Percentiles rank a stretch among this genome's conserved stretches.
phyloP scores from a whole-genome alignment of 2,329 filamentous ascomycete species.

The Colletotrichum somersetense region DNA sequence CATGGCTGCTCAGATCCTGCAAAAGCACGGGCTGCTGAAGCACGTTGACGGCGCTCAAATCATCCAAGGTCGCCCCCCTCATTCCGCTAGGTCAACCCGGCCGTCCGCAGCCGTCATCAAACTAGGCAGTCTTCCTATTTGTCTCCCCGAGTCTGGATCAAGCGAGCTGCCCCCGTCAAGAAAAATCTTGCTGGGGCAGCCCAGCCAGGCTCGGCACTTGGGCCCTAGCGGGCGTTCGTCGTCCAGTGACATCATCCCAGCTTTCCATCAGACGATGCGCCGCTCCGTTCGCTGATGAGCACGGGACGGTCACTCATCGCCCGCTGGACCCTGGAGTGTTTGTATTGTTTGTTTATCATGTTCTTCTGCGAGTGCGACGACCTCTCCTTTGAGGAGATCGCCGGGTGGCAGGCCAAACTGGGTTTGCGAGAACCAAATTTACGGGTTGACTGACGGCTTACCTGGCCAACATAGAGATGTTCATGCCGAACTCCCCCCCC shows the following conservation, averaged over 20 bases:
- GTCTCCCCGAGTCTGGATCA: slow-evolving; percentile 29
- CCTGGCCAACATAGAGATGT: slow-evolving; percentile 8
- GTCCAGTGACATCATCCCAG: slow-evolving; percentile 33
- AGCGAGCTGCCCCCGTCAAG: slow-evolving; percentile 32
- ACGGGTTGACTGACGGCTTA: neutral
- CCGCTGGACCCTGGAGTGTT: neutral
- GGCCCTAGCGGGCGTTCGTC: slow-evolving; percentile 15
- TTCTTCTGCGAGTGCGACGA: neutral
- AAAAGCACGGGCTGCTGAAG: slow-evolving; percentile 10
- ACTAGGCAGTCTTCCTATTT: slow-evolving; percentile 6
- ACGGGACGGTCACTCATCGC: neutral
- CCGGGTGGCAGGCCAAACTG: neutral
- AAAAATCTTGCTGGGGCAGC: slow-evolving; percentile 24
- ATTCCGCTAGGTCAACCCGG: slow-evolving; percentile 18
- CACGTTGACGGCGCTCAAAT: neutral
- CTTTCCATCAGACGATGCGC: neutral
- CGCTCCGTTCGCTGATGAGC: neutral
- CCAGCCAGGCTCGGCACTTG: slow-evolving; percentile 37
- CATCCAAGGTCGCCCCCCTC: neutral
- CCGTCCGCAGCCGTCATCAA: slow-evolving; percentile 6
- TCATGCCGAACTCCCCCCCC: neutral
- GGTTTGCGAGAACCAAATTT: neutral
- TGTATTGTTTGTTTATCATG: neutral
- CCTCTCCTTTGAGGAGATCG: neutral
- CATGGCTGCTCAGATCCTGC: neutral